Evolutionary conservation across 805 yeast species (phyloP), one percentile per base, ranked within the genome.

Genomic region (Cyberlindnera xishuangbannaensis): DNA sequence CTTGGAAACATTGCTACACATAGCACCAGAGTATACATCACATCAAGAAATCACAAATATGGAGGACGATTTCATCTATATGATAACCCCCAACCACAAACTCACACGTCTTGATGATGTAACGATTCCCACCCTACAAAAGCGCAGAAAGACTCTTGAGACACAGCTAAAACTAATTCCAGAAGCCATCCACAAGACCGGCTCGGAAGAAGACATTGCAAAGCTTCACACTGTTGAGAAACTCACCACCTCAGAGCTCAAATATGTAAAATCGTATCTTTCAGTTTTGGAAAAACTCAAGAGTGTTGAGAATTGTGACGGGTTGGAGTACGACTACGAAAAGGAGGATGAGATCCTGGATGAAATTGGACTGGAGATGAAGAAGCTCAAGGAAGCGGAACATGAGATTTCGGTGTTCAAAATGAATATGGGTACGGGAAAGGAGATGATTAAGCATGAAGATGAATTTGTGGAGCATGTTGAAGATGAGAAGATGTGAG

Each of bases 291-390:
- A 41, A n/a, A 30, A 28, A 16, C 27, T 51, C 18, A 43, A 47
- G 6, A 33, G 42, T 1, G 36, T 51, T 14, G 14, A 25, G 18
- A 28, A 15, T 10, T 44, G 47, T 18, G 37, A 38, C 2, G 38
- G 32, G 22, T 10, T 7, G 8, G 22, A 18, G 7, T 51, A 51
- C 22, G 53, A 51, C 31, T 51, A 48, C 29, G 54, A 48, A 13
- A 45, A 36, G 25, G 56, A 51, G 33, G 48, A 45, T 34, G 46
- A 47, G 30, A 44, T 51, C 6, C 31, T 51, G 29, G 46, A 45
- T 24, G 27, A 30, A 16, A 49, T 51, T 16, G 45, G 40, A 13
- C 28, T 29, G 8, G 45, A 44, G 9, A 50, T 47, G 51, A 37
- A 29, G 7, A 18, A 27, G 4, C 34, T 51, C 25, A 47, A 41